Evolutionary conservation across 169 alveolate genomes (phyloP).

Genomic region (Plasmodium coatneyi): DNA sequence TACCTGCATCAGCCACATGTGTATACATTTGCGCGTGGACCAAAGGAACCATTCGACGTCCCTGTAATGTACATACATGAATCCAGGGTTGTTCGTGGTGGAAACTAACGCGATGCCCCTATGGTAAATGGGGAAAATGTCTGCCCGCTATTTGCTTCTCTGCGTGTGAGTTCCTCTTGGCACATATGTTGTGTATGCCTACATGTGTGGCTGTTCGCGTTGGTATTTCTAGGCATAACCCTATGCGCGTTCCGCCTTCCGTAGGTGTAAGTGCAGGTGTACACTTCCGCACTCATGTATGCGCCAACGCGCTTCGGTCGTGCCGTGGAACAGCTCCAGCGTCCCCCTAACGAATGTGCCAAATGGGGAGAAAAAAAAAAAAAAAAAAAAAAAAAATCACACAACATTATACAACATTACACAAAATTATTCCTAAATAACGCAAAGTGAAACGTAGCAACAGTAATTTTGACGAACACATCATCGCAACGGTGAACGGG

Average conservation of each 20-base stretch:
- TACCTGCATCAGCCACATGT: background rate
- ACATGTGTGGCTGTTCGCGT: background rate
- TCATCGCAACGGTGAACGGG: background rate
- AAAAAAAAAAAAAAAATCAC: no score
- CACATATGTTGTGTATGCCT: background rate
- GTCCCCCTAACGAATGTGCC: background rate
- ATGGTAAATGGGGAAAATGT: background rate
- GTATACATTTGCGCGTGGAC: background rate
- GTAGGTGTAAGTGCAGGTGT: background rate
- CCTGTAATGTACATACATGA: background rate
- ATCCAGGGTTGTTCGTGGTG: background rate
- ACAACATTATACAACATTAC: background rate
- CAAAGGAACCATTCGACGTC: background rate
- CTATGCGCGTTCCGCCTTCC: background rate
- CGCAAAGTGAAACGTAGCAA: background rate
- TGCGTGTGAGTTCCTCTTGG: background rate
- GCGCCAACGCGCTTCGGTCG: background rate
- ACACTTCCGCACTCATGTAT: background rate
- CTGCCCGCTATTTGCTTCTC: background rate
- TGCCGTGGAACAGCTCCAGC: background rate
- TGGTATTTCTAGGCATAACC: background rate
- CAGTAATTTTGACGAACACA: background rate
- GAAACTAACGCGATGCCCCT: background rate
- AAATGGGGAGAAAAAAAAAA: background rate
- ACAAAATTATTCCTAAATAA: no score